Conservation (phyloP, 257 asterid genomes). For the Petunia axillaris region DNA sequence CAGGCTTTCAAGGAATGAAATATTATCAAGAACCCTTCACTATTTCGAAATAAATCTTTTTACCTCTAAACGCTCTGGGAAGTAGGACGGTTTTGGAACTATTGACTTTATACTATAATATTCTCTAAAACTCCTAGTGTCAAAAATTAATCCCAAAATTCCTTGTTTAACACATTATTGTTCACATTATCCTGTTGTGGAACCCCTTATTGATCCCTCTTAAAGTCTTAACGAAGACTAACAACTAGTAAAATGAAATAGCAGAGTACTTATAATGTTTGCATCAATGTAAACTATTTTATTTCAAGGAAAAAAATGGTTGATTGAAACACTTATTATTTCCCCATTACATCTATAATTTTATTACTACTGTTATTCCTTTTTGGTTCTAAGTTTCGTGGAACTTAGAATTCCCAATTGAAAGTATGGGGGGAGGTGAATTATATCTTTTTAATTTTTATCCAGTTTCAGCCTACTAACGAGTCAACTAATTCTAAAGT, state of each 20-base stretch:
- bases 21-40: too few species aligned
- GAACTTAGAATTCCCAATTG: not conserved
- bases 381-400: not conserved
- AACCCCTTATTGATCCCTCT: not conserved
- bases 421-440: too few species aligned
- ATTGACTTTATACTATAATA: slow-evolving; percentile 21
- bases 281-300: not conserved
- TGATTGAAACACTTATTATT: not conserved
- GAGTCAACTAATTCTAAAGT: too few species aligned
- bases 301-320: slow-evolving; percentile 10
- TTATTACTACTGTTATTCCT: not conserved
- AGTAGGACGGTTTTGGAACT: not conserved
- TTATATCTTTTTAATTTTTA: too few species aligned
- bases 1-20: too few species aligned
- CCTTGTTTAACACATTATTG: slow-evolving; percentile 14
- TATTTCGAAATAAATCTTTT: too few species aligned
- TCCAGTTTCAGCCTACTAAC: too few species aligned
- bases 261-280: not conserved
- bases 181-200: slow-evolving; percentile 23
- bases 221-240: not conserved
- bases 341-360: not conserved
- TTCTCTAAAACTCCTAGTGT: slow-evolving; percentile 4
- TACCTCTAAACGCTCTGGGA: not conserved
- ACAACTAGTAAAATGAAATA: not conserved
- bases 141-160: slow-evolving; percentile 3